A percentile compares a stretch with the other conserved stretches of the same genome.
Evolutionary conservation across 495 filamentous ascomycete genomes (phyloP).

Genomic region (Penicillium daleae): DNA sequence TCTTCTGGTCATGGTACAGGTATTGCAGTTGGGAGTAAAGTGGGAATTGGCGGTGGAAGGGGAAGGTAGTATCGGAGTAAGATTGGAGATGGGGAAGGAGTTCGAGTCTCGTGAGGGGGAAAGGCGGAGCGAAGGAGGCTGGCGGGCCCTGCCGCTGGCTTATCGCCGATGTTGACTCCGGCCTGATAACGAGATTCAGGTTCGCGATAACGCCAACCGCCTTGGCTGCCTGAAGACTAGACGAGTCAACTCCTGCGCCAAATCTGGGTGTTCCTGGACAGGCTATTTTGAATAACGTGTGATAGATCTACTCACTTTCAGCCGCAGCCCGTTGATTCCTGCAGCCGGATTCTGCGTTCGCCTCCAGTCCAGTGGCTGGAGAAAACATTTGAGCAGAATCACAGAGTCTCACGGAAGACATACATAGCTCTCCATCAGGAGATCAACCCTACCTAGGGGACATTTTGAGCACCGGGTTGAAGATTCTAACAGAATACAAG

Average conservation of each 20-base stretch:
- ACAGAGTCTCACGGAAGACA: no score
- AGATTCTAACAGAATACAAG: no score
- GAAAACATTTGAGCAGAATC: no score
- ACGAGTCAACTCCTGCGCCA: background rate
- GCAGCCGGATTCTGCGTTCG: no score
- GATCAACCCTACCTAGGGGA: no score
- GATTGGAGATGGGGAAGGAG: conserved; percentile 19
- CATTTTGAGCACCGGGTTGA: no score
- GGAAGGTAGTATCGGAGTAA: conserved; percentile 12
- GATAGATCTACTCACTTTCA: no score
- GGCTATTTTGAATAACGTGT: no score
- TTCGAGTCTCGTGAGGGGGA: conserved; percentile 30
- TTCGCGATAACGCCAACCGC: conserved; percentile 14
- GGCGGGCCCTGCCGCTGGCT: conserved; percentile 28
- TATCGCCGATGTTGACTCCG: conserved; percentile 21
- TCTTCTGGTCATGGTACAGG: conserved; percentile 34
- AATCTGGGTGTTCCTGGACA: no score
- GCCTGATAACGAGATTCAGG: conserved; percentile 7
- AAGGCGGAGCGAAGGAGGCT: conserved; percentile 26
- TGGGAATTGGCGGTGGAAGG: conserved; percentile 1
- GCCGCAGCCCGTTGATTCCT: no score
- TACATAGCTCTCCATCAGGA: no score
- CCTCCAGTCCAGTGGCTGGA: no score
- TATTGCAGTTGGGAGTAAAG: background rate
- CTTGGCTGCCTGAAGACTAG: background rate